A percentile compares a stretch with the other conserved stretches of the same genome.
These are phyloP conservation scores for Globisporangium irregulare DNA, from an alignment of 352 stramenopile genomes.

Conservation along the genomic window DNA sequence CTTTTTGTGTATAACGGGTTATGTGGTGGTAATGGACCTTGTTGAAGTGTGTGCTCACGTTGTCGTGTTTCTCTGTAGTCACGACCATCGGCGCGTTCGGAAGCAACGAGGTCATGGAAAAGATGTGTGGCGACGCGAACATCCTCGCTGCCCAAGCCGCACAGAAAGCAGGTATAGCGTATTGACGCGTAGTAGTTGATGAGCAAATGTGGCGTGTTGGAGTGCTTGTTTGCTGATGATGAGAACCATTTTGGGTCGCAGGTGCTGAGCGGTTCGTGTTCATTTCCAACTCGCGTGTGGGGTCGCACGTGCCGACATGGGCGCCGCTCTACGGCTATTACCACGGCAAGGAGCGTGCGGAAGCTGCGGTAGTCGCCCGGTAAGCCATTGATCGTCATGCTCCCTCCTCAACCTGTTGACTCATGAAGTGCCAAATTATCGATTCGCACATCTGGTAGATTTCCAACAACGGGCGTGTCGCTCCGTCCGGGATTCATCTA, in stretches of 20 bases:
- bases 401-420: not conserved
- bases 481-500: conserved; percentile 91
- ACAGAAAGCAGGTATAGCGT: conserved; percentile 47
- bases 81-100: conserved; percentile 89
- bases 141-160: conserved; percentile 75
- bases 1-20: not conserved
- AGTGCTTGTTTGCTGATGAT: not conserved
- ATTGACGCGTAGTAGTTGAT: not conserved
- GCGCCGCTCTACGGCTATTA: conserved; percentile 87
- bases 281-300: conserved; percentile 90
- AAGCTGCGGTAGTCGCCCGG: conserved; percentile 65
- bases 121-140: conserved; percentile 86
- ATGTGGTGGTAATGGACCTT: not conserved
- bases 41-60: not conserved
- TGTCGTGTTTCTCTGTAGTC: conserved; percentile 29
- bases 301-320: conserved; percentile 65
- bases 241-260: conserved; percentile 6
- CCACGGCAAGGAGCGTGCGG: conserved; percentile 85
- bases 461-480: conserved; percentile 74
- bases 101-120: conserved; percentile 87
- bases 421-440: not conserved
- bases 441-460: conserved; percentile 25
- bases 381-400: conserved; percentile 18
- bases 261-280: conserved; percentile 84
- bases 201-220: not conserved